Percentiles rank a stretch among this genome's conserved stretches.
These are phyloP conservation scores for Pochonia chlamydosporia DNA, from an alignment of 2,329 filamentous ascomycete genomes.

Conservation along the genomic window DNA sequence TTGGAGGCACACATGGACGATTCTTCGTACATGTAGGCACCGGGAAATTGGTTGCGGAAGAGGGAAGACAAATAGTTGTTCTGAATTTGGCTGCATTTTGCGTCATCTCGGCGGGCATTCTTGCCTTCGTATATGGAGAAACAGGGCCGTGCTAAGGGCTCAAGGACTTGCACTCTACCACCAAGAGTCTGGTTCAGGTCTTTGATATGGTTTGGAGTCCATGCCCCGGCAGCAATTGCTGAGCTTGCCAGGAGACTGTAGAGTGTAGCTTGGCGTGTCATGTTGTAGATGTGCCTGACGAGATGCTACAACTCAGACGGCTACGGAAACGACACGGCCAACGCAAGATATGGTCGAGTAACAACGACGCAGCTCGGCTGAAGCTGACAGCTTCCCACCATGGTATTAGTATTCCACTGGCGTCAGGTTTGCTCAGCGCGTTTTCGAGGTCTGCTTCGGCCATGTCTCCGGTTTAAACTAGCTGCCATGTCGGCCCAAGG, in stretches of 20 bases:
- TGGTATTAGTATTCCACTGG: too few species aligned
- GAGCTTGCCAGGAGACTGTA: background rate
- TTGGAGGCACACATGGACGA: constrained; percentile 12
- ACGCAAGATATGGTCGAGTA: too few species aligned
- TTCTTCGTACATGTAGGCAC: constrained; percentile 15
- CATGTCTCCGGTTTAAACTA: too few species aligned
- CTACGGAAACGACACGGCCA: too few species aligned
- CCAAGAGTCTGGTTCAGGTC: constrained; percentile 9
- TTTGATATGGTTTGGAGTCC: background rate
- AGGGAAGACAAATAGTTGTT: constrained; percentile 8
- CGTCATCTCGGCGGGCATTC: constrained; percentile 4
- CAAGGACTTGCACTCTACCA: constrained; percentile 5
- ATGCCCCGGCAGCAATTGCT: background rate
- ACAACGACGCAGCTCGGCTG: too few species aligned
- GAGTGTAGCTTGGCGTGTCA: too few species aligned
- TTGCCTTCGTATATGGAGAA: constrained; percentile 12
- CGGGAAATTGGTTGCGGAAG: constrained; percentile 9
- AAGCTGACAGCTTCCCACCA: too few species aligned
- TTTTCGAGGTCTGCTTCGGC: too few species aligned
- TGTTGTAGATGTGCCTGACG: too few species aligned
- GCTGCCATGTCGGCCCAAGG: too few species aligned
- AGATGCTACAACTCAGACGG: too few species aligned
- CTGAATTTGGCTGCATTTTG: constrained; percentile 8
- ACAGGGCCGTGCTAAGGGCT: constrained; percentile 12
- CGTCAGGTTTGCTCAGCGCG: too few species aligned